Base-by-base conservation (phyloP, 257 asterid genomes). In the Solanum dulcamara region DNA sequence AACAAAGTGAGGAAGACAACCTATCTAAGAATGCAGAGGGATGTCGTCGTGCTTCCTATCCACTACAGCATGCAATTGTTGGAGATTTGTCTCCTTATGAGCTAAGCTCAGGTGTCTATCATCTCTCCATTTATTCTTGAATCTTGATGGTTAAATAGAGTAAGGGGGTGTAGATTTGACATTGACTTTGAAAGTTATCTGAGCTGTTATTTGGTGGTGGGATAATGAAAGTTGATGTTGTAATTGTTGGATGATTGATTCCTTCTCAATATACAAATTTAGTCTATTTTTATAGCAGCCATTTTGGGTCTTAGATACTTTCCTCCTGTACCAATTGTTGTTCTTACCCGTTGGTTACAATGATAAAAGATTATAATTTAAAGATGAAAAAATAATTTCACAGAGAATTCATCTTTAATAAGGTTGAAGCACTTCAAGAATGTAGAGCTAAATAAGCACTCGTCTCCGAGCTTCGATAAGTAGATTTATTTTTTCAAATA, bases 61-160 rank as follows among this genome's bases (percentile, higher is more conserved):
- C 37, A 24, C 77, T 82, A 24, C 30, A 60, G 1, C 77, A 82
- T 82, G 38, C 53, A 82, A 66, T 82, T 60, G 85, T 26, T n/a
- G 59, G 85, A 37, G 85, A 59, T 82, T 82, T 82, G 20, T 82
- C 55, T 60, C 75, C 26, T 40, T 82, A 46, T 38, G 85, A 82
- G 85, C 71, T 82, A 11, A 82, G 55, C 38, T 40, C 60, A 13
- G 85, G 74, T 26, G 77, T 82, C 40, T 82, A 60, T 82, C 85
- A 57, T 42, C 85, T 82, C 85, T 82, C 85, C 17, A 26, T 60
- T 40, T 57, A 82, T 37, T 82, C 77, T 35, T 82, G 77, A 82
- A 60, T 82, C 38, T 40, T 44, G 30, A 33, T 30, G 0, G 26
- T n/a, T 72, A 5, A 72, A 38, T 40, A 42, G 55, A 72, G 35